phyloP scores from a whole-genome alignment of 2,329 filamentous ascomycete genomes.

The Neoascochyta sp. region DNA sequence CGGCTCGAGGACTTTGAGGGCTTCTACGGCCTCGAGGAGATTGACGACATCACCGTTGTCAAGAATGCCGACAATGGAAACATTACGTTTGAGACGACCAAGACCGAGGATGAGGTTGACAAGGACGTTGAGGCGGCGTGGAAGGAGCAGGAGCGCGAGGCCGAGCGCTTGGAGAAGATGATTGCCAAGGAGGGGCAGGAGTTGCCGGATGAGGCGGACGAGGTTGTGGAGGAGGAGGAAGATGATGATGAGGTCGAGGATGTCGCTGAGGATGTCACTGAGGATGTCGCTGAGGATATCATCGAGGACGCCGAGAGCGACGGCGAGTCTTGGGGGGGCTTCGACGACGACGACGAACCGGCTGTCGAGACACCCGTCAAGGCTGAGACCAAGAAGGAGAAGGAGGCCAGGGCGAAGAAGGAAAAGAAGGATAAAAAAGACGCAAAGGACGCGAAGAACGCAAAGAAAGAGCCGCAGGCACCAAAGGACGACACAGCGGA shows the following conservation, averaged over 20 bases:
- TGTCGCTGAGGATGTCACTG: slow-evolving; percentile 5
- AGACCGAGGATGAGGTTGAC: slow-evolving; percentile 25
- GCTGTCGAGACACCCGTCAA: slow-evolving; percentile 9
- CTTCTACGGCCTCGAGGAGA: slow-evolving; percentile 87
- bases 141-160: slow-evolving; percentile 20
- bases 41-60: slow-evolving; percentile 86
- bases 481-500: slow-evolving; percentile 7
- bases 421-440: slow-evolving; percentile 10
- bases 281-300: slow-evolving; percentile 1
- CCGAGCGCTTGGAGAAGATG: slow-evolving; percentile 18
- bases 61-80: slow-evolving; percentile 52
- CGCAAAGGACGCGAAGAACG: slow-evolving; percentile 14
- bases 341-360: slow-evolving; percentile 17
- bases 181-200: slow-evolving; percentile 15
- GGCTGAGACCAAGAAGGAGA: slow-evolving; percentile 4
- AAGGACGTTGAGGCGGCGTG: slow-evolving; percentile 20
- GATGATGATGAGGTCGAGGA: slow-evolving; percentile 24
- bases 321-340: slow-evolving; percentile 27
- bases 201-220: slow-evolving; percentile 6
- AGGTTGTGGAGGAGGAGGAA: slow-evolving; percentile 1
- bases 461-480: slow-evolving; percentile 16
- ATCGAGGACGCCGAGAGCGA: slow-evolving; percentile 43
- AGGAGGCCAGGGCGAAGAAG: slow-evolving; percentile 13
- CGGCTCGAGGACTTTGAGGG: slow-evolving; percentile 86
- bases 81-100: slow-evolving; percentile 40